These are phyloP conservation scores for Chaetoceros tenuissimus DNA, from an alignment of 108 stramenopile species.

Conservation along the genomic window DNA sequence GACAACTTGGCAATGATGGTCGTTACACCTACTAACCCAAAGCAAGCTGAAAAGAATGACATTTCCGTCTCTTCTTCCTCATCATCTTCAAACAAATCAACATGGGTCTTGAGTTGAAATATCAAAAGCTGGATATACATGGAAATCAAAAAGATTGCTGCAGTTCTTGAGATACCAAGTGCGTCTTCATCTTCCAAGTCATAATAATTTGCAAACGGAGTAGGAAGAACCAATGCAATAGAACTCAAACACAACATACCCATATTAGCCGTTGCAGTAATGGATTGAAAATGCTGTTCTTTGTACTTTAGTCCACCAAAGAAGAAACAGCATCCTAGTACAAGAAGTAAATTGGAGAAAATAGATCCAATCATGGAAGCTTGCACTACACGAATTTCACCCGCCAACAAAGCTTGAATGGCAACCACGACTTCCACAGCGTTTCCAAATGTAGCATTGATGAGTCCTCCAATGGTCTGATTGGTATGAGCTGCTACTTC, in stretches of 20 bases:
- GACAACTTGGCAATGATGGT: conserved; percentile 72
- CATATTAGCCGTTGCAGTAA: conserved; percentile 70
- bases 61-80: conserved; percentile 50
- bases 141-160: conserved; percentile 75
- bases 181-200: conserved; percentile 56
- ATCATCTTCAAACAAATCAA: conserved; percentile 66
- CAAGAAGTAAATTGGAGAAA: conserved; percentile 89
- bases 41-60: conserved; percentile 59
- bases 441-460: conserved; percentile 98
- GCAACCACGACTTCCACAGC: conserved; percentile 90
- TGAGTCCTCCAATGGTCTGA: conserved; percentile 87
- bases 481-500: conserved; percentile 93
- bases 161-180: conserved; percentile 65
- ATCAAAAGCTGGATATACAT: conserved; percentile 88
- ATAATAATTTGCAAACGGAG: conserved; percentile 65
- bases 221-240: conserved; percentile 79
- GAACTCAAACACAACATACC: conserved; percentile 69
- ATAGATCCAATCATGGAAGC: conserved; percentile 93
- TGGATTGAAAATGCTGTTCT: conserved; percentile 81
- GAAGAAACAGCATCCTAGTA: conserved; percentile 94
- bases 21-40: conserved; percentile 61
- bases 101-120: conserved; percentile 91
- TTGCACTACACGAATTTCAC: conserved; percentile 89
- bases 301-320: conserved; percentile 83
- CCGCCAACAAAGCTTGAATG: conserved; percentile 67